These are phyloP conservation scores for Schizosaccharomyces versatilis DNA, from an alignment of 1,139 yeast species.

Conservation along the genomic window DNA sequence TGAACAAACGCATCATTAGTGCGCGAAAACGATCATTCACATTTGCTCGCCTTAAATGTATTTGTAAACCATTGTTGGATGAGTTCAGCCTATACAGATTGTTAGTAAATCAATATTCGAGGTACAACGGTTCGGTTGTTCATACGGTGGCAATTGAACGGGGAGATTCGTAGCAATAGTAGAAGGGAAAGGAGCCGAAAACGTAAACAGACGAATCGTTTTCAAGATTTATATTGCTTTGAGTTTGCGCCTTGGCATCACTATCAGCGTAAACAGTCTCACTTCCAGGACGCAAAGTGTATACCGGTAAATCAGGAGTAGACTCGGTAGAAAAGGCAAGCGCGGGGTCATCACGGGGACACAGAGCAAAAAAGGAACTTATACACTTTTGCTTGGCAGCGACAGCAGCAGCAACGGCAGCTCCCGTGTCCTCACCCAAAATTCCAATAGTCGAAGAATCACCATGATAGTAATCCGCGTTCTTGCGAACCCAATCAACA, in stretches of 20 bases:
- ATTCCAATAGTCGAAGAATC: not conserved
- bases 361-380: not conserved
- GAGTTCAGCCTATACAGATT: not conserved
- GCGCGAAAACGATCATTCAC: too few species aligned
- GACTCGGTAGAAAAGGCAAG: not conserved
- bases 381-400: not conserved
- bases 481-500: not conserved
- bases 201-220: not conserved
- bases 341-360: not conserved
- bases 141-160: not conserved
- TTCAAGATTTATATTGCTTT: not conserved
- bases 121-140: not conserved
- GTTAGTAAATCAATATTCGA: not conserved
- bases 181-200: not conserved
- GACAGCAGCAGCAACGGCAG: not conserved
- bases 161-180: not conserved
- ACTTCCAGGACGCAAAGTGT: not conserved
- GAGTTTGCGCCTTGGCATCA: not conserved
- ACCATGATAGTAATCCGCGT: not conserved
- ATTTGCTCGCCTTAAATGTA: too few species aligned
- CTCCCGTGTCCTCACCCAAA: slow-evolving; percentile 1
- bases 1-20: too few species aligned
- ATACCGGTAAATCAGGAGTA: not conserved
- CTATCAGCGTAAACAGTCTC: not conserved
- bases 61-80: not conserved